Evolutionary conservation across 768 basidiomycete genomes (phyloP).

Genomic region (Coprinopsis cinerea): DNA sequence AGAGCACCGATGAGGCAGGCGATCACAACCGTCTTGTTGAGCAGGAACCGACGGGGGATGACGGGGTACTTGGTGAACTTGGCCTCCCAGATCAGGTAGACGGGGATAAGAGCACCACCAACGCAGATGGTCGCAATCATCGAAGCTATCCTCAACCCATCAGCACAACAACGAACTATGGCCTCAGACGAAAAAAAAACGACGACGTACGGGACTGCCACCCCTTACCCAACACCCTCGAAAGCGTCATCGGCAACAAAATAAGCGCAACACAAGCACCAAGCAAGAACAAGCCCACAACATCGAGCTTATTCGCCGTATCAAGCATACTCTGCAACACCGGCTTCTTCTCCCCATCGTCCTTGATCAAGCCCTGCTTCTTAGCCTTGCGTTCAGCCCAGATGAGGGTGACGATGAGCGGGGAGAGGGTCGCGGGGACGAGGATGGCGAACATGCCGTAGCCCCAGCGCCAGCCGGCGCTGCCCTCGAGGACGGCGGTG

Average conservation of each 20-base stretch:
- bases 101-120: conserved; percentile 37
- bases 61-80: conserved; percentile 53
- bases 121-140: conserved; percentile 48
- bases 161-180: background rate
- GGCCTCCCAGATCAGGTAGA: conserved; percentile 42
- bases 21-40: conserved; percentile 52
- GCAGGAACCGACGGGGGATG: conserved; percentile 52
- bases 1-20: conserved; percentile 58
- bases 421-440: conserved; percentile 42
- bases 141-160: conserved; percentile 26
- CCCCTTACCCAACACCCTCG: conserved; percentile 29
- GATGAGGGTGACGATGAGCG: conserved; percentile 47
- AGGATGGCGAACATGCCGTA: conserved; percentile 59
- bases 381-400: conserved; percentile 50
- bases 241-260: conserved; percentile 50
- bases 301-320: conserved; percentile 34
- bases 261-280: conserved; percentile 45
- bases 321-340: conserved; percentile 18
- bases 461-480: conserved; percentile 64
- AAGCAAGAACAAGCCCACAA: conserved; percentile 46
- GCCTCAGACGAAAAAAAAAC: background rate
- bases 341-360: background rate
- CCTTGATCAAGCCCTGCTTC: conserved; percentile 24
- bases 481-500: conserved; percentile 32
- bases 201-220: conserved; percentile 42